Evolutionary conservation across 768 basidiomycete genomes (phyloP).

Genomic region (Suillus spraguei): DNA sequence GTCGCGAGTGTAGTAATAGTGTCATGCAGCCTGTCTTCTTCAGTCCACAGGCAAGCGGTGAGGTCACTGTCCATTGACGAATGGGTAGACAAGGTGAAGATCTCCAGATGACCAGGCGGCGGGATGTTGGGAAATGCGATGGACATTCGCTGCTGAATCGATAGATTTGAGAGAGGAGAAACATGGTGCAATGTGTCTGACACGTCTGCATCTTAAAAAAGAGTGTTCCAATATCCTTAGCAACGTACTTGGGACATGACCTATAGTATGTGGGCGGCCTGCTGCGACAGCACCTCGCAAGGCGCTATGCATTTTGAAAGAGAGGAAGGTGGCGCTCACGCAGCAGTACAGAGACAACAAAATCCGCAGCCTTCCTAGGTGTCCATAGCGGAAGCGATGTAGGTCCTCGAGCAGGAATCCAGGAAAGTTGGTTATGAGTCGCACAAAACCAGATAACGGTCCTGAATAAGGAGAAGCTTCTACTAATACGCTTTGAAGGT

Average conservation of each 20-base stretch:
- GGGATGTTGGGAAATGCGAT: constrained; percentile 35
- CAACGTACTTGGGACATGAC: neutral
- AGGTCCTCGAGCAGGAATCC: constrained; percentile 30
- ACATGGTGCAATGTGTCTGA: constrained; percentile 4
- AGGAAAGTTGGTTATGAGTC: constrained; percentile 28
- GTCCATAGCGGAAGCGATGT: constrained; percentile 24
- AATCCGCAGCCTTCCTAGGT: constrained; percentile 33
- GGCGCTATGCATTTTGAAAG: constrained; percentile 28
- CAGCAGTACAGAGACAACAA: constrained; percentile 42
- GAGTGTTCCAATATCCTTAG: neutral
- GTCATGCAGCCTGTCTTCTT: constrained; percentile 36
- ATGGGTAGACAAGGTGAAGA: constrained; percentile 35
- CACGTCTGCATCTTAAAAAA: neutral
- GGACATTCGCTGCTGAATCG: constrained; percentile 37
- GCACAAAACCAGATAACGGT: constrained; percentile 27
- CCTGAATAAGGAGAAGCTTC: constrained; percentile 17
- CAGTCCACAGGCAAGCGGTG: constrained; percentile 55
- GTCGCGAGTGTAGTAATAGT: constrained; percentile 37
- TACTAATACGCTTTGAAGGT: constrained; percentile 9
- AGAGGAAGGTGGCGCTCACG: constrained; percentile 42
- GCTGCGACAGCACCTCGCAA: constrained; percentile 12
- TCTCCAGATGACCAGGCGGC: constrained; percentile 33
- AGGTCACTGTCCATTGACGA: constrained; percentile 20
- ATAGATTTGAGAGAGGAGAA: constrained; percentile 31
- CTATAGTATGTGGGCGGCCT: neutral